Percentiles rank a stretch among this genome's conserved stretches.
Evolutionary conservation across 495 filamentous ascomycete species (phyloP).

Genomic region (Aspergillus campestris): DNA sequence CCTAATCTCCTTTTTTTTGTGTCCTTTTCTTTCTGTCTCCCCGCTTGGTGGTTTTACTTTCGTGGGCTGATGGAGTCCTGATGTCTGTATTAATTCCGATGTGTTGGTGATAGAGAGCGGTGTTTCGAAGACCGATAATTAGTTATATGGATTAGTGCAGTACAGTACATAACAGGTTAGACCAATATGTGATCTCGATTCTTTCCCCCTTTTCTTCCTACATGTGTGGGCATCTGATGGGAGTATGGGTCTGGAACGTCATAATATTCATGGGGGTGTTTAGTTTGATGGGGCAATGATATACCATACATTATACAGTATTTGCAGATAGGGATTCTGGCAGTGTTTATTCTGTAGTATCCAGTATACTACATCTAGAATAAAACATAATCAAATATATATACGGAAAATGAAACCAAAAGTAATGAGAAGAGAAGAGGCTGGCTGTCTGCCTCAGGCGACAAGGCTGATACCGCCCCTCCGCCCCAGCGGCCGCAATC

Average conservation of each 20-base stretch:
- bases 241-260: too few relatives aligned
- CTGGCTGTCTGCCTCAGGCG: slow-evolving; percentile 3
- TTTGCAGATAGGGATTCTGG: too few relatives aligned
- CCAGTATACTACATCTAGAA: too few relatives aligned
- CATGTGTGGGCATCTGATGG: too few relatives aligned
- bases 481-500: not conserved
- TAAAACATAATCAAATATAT: not conserved
- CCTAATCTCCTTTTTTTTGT: slow-evolving; percentile 16
- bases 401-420: not conserved
- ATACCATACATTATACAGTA: too few relatives aligned
- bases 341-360: too few relatives aligned
- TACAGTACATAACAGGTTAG: too few relatives aligned
- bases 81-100: not conserved
- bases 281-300: too few relatives aligned
- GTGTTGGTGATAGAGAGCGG: not conserved
- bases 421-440: not conserved
- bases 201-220: too few relatives aligned
- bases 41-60: not conserved
- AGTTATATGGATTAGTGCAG: too few relatives aligned
- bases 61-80: not conserved
- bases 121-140: not conserved
- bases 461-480: slow-evolving; percentile 2
- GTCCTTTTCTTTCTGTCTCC: slow-evolving; percentile 6
- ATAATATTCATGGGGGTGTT: too few relatives aligned
- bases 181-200: too few relatives aligned